Percentiles rank a stretch among this genome's conserved stretches.
Evolutionary conservation across 352 stramenopile genomes (phyloP).

Genomic region (Phytophthora colocasiae): DNA sequence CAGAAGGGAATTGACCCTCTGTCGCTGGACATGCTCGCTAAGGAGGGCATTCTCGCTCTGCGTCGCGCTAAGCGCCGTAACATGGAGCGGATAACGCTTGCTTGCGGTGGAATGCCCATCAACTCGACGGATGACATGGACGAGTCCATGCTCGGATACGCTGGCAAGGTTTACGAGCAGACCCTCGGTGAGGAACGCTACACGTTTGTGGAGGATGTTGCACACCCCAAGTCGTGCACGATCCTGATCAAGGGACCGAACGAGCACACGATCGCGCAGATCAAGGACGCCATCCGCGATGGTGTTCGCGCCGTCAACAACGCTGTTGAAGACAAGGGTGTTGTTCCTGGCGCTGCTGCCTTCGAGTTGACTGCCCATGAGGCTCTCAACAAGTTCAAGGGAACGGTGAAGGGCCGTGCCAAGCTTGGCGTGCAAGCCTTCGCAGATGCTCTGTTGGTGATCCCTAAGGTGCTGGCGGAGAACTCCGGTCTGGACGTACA

Average conservation of each 20-base stretch:
- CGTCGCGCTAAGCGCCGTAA: slow-evolving; percentile 99
- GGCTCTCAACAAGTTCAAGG: slow-evolving; percentile 88
- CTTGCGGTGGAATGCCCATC: slow-evolving; percentile 98
- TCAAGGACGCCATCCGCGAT: slow-evolving; percentile 99
- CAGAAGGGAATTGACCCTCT: slow-evolving; percentile 99
- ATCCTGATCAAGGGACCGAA: slow-evolving; percentile 99
- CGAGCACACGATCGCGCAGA: slow-evolving; percentile 98
- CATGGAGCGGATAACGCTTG: slow-evolving; percentile 99
- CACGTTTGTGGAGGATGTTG: slow-evolving; percentile 99
- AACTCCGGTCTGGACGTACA: slow-evolving; percentile 92
- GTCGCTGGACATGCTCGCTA: slow-evolving; percentile 99
- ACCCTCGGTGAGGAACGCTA: slow-evolving; percentile 99
- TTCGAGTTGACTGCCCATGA: slow-evolving; percentile 96
- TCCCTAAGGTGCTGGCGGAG: slow-evolving; percentile 97
- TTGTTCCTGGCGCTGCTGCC: slow-evolving; percentile 96
- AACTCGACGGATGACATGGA: slow-evolving; percentile 99
- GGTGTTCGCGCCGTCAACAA: slow-evolving; percentile 99
- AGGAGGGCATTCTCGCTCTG: slow-evolving; percentile 99
- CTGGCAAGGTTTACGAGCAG: slow-evolving; percentile 98
- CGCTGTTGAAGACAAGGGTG: slow-evolving; percentile 96
- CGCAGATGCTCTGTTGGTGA: slow-evolving; percentile 96
- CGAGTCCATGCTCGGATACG: slow-evolving; percentile 95
- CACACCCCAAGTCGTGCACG: slow-evolving; percentile 97
- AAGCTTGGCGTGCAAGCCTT: slow-evolving; percentile 99
- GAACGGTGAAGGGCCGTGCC: slow-evolving; percentile 93